Evolutionary conservation across 371 early-diverging fungal genomes (phyloP).

Genomic region (Fennellomyces sp.): DNA sequence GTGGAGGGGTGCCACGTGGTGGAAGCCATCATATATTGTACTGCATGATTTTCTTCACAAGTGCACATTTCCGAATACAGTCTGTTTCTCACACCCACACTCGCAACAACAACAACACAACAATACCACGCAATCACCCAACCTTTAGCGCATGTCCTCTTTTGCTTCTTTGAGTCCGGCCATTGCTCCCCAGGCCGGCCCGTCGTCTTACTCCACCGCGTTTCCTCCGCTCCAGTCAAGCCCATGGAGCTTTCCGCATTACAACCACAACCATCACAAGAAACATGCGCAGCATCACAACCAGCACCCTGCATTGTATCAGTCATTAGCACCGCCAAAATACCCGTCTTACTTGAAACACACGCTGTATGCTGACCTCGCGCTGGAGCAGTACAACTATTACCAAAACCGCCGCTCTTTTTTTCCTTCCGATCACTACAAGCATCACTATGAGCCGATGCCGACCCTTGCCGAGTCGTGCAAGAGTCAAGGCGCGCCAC

Average conservation of each 20-base stretch:
- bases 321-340: conserved; percentile 32
- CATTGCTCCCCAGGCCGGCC: background rate
- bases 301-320: conserved; percentile 11
- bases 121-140: background rate
- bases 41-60: too few species aligned
- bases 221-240: conserved; percentile 30
- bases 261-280: conserved; percentile 5
- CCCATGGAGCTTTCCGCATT: conserved; percentile 13
- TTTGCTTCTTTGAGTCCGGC: conserved; percentile 13
- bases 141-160: conserved; percentile 14
- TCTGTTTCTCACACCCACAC: background rate
- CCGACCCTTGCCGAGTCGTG: background rate
- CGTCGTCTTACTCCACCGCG: conserved; percentile 22
- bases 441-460: background rate
- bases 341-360: conserved; percentile 40
- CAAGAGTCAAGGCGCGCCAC: conserved; percentile 3
- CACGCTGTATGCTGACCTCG: conserved; percentile 34
- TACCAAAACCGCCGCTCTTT: conserved; percentile 9
- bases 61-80: background rate
- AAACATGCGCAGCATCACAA: conserved; percentile 6
- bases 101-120: background rate
- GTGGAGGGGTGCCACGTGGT: too few species aligned
- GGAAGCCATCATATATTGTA: too few species aligned
- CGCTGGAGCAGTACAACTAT: conserved; percentile 28
- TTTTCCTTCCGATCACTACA: conserved; percentile 6